Conservation (phyloP, 495 filamentous ascomycete genomes). For the Hypoxylon subgilvum region DNA sequence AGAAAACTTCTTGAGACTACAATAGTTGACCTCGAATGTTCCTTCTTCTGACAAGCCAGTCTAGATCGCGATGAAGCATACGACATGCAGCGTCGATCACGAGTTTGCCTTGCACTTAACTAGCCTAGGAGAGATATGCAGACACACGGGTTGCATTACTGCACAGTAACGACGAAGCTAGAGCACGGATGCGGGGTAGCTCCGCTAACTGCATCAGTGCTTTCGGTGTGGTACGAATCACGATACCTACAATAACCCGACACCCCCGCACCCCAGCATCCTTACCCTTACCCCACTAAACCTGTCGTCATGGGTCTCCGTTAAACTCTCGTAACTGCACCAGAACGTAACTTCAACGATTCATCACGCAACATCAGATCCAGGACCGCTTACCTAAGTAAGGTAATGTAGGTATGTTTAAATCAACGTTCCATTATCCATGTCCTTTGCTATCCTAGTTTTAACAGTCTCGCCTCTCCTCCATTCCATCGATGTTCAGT, state of each 20-base stretch:
- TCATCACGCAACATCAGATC: not conserved
- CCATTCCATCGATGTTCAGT: slow-evolving; percentile 3
- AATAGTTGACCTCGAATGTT: slow-evolving; percentile 16
- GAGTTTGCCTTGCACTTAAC: not conserved
- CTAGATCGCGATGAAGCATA: slow-evolving; percentile 36
- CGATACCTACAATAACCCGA: no score
- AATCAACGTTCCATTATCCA: slow-evolving; percentile 14
- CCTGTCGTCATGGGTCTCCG: not conserved
- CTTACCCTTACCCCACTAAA: slow-evolving; percentile 5
- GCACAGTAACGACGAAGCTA: not conserved
- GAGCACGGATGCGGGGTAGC: slow-evolving; percentile 30
- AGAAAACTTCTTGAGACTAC: not conserved
- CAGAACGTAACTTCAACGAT: not conserved
- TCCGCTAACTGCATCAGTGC: not conserved
- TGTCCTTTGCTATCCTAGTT: not conserved
- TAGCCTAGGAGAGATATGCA: not conserved
- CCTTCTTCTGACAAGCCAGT: not conserved
- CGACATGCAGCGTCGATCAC: slow-evolving; percentile 31
- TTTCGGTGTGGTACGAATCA: not conserved
- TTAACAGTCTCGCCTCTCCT: not conserved
- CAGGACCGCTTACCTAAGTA: not conserved
- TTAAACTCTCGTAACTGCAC: slow-evolving; percentile 11
- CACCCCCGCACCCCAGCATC: no score
- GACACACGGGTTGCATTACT: not conserved
- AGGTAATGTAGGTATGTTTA: no score